Conservation (phyloP, 225 moss, liverwort and hornwort species). For the Sphagnum tenellum region DNA sequence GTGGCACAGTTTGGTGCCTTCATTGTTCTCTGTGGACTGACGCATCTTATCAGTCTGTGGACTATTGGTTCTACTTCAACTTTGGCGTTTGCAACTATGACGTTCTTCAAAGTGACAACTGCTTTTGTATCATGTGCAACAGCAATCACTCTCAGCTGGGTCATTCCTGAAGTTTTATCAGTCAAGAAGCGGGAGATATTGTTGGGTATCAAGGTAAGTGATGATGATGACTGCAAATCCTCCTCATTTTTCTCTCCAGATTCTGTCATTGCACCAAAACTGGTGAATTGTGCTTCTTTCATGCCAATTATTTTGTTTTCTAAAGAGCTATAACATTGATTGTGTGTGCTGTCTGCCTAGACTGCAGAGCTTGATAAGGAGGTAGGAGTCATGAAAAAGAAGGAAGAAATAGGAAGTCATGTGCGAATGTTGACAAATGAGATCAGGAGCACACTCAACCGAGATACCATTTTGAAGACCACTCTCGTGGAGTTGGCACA, state of each 20-base stretch:
- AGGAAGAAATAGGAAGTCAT: constrained; percentile 35
- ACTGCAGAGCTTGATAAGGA: constrained; percentile 48
- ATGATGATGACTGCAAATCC: too few species aligned
- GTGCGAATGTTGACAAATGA: constrained; percentile 53
- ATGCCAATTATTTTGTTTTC: too few species aligned
- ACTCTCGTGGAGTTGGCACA: constrained; percentile 49
- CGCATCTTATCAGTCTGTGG: constrained; percentile 47
- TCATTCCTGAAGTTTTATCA: constrained; percentile 43
- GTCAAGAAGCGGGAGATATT: constrained; percentile 41
- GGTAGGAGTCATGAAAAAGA: constrained; percentile 45
- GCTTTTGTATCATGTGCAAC: constrained; percentile 46
- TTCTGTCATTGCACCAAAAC: background rate
- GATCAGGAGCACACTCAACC: constrained; percentile 46
- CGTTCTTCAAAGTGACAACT: constrained; percentile 46
- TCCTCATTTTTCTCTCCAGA: background rate
- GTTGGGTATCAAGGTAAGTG: constrained; percentile 30
- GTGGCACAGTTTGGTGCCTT: constrained; percentile 59
- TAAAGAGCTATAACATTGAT: background rate
- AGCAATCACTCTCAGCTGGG: constrained; percentile 43
- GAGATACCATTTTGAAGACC: constrained; percentile 44
- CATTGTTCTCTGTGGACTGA: constrained; percentile 57
- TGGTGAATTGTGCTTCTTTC: background rate
- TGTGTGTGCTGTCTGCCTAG: constrained; percentile 21
- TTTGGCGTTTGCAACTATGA: constrained; percentile 33
- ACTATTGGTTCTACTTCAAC: constrained; percentile 25